Evolutionary conservation across 73 alveolate genomes (phyloP).

Genomic region (Paramecium caudatum): DNA sequence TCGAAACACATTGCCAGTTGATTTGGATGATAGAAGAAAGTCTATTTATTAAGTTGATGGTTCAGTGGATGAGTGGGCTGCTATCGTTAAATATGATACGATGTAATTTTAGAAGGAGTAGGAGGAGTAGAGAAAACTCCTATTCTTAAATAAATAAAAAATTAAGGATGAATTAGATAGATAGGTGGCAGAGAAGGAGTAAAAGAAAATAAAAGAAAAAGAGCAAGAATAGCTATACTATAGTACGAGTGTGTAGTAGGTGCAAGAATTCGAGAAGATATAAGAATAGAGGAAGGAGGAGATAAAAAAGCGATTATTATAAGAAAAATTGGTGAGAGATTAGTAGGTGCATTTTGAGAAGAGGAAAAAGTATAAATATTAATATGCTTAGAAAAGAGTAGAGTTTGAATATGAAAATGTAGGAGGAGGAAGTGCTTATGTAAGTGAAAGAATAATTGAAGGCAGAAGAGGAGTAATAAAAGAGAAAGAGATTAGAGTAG

Average conservation of each 20-base stretch:
- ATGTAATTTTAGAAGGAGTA: conserved; percentile 13
- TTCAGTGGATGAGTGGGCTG: conserved; percentile 55
- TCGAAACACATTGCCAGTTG: not conserved
- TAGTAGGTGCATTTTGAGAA: conserved; percentile 26
- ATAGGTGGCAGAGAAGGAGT: conserved; percentile 18
- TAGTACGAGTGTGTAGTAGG: not conserved
- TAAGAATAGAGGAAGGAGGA: not conserved
- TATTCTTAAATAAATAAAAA: conserved; percentile 4
- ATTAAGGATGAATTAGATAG: conserved; percentile 53
- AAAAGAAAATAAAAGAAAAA: not conserved
- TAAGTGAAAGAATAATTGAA: not conserved
- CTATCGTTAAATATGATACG: conserved; percentile 46
- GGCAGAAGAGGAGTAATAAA: conserved; percentile 11
- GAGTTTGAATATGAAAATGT: not conserved
- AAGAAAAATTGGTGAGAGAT: conserved; percentile 41
- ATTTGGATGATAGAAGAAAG: not conserved
- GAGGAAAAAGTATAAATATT: not conserved
- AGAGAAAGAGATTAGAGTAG: conserved; percentile 8
- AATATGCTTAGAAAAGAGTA: not conserved
- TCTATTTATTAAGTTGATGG: conserved; percentile 54
- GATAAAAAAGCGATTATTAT: not conserved
- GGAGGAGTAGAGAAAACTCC: not conserved
- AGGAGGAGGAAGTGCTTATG: conserved; percentile 22
- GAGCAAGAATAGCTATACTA: not conserved
- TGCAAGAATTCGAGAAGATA: not conserved